These are phyloP conservation scores for Citrus unshiu DNA, from an alignment of 345 rosid genomes.

Conservation along the genomic window DNA sequence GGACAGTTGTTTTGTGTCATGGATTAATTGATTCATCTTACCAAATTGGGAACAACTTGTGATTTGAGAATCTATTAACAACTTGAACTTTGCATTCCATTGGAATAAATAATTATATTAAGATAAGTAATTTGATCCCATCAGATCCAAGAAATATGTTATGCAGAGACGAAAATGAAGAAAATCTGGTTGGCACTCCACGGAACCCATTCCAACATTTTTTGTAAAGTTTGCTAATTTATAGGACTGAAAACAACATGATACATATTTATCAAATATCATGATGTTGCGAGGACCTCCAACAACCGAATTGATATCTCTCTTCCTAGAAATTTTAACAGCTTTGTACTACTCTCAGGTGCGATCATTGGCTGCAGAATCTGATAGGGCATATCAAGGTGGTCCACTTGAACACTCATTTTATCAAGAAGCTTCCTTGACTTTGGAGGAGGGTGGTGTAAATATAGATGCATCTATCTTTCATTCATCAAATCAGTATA, in stretches of 20 bases:
- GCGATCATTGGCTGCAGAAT: constrained; percentile 91
- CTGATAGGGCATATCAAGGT: constrained; percentile 86
- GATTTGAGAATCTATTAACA: background rate
- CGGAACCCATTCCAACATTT: background rate
- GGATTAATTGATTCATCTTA: background rate
- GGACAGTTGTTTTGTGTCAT: background rate
- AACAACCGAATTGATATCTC: background rate
- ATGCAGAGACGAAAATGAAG: background rate
- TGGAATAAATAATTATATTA: background rate
- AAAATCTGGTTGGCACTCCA: background rate
- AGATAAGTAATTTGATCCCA: background rate
- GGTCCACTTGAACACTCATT: constrained; percentile 74
- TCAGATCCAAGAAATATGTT: background rate
- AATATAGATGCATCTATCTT: constrained; percentile 36
- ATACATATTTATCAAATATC: background rate
- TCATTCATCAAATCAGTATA: constrained; percentile 60
- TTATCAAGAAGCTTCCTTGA: constrained; percentile 63
- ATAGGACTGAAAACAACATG: background rate
- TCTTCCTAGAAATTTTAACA: constrained; percentile 2
- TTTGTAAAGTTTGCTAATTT: background rate
- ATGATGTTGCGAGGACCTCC: background rate
- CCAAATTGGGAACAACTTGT: background rate
- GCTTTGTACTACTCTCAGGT: constrained; percentile 44
- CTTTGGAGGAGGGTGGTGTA: constrained; percentile 46
- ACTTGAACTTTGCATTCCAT: background rate